These are phyloP conservation scores for Sclerotiophoma versabilis DNA, from an alignment of 2,329 filamentous ascomycete species.

Conservation along the genomic window DNA sequence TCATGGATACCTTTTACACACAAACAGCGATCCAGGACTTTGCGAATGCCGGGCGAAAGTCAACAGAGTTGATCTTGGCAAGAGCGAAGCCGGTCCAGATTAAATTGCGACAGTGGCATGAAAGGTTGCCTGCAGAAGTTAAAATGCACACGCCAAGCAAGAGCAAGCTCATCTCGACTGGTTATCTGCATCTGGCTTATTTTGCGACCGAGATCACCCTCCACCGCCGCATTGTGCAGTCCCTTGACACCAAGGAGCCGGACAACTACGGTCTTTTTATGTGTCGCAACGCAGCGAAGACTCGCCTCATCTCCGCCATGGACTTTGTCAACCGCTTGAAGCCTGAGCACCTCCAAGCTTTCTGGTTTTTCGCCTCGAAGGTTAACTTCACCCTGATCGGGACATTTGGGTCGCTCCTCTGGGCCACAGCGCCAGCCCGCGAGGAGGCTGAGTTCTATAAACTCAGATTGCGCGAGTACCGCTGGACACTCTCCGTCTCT, in stretches of 20 bases:
- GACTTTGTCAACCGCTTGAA: constrained; percentile 95
- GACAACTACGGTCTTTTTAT: constrained; percentile 90
- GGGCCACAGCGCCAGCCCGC: constrained; percentile 83
- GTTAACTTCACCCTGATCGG: constrained; percentile 95
- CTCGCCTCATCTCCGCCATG: constrained; percentile 92
- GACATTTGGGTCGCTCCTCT: constrained; percentile 88
- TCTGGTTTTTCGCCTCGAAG: constrained; percentile 90
- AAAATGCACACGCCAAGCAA: constrained; percentile 67
- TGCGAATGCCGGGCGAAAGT: constrained; percentile 69
- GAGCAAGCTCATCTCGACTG: constrained; percentile 54
- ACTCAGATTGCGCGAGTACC: constrained; percentile 82
- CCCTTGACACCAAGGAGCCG: constrained; percentile 64
- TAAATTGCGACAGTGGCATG: constrained; percentile 83
- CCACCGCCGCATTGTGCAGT: constrained; percentile 88
- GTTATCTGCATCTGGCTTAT: constrained; percentile 86
- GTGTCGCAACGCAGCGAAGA: constrained; percentile 91
- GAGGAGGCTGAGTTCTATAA: constrained; percentile 96
- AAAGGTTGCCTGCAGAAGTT: constrained; percentile 66
- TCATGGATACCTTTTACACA: constrained; percentile 83
- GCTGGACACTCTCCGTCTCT: constrained; percentile 91
- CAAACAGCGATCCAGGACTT: constrained; percentile 77
- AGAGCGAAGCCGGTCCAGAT: constrained; percentile 83
- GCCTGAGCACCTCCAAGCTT: constrained; percentile 83
- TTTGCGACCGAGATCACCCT: constrained; percentile 94
- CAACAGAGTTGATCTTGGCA: constrained; percentile 74